Base-by-base conservation (phyloP, 1,284 basidiomycete genomes). In the Naganishia liquefaciens region DNA sequence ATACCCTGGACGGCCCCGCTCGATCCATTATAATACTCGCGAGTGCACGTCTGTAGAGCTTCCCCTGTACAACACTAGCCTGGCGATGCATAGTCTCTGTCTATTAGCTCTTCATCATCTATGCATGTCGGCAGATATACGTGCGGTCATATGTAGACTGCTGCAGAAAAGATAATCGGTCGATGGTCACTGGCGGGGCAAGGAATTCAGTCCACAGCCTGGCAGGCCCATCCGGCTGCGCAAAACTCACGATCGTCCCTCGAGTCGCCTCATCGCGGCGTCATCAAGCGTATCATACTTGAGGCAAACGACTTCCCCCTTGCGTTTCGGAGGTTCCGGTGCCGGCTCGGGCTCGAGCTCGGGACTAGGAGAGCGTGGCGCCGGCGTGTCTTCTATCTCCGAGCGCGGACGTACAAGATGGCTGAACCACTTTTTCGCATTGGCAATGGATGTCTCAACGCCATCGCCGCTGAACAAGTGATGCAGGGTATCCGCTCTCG, bases 251-350 rank as follows among this genome's bases (percentile, higher is more conserved):
- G 73, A 75, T 69, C 75, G 70, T 15, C 77, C 77, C 66, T 79
- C 77, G 23, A 79, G 67, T 55, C 65, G 68, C 63, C 77, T 72
- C 77, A 79, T 79, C 1, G 73, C 78, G 5, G 70, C 72, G 69
- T 79, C 78, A 53, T 79, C 78, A 33, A 79, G 74, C 43, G 78
- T 79, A 10, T 75, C 75, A 70, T 79, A 79, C 68, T 77, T 75
- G 50, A 79, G 65, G 66, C 77, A 77, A 53, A 72, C 71, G 3
- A 79, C 78, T 63, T 79, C 76, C 9, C 78, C 78, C 50, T 71
- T 72, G 21, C 51, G 51, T 49, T 43, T 55, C 1, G 54, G 57
- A 9, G 57, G 57, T 21, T 42, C 47, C 1, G 54, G 62, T n/a
- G 13, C 43, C 9, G 47, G 27, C n/a, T 51, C 40, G 6, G 44